Conservation (phyloP, 306 rosid genomes). For the Ochetophila trinervis region DNA sequence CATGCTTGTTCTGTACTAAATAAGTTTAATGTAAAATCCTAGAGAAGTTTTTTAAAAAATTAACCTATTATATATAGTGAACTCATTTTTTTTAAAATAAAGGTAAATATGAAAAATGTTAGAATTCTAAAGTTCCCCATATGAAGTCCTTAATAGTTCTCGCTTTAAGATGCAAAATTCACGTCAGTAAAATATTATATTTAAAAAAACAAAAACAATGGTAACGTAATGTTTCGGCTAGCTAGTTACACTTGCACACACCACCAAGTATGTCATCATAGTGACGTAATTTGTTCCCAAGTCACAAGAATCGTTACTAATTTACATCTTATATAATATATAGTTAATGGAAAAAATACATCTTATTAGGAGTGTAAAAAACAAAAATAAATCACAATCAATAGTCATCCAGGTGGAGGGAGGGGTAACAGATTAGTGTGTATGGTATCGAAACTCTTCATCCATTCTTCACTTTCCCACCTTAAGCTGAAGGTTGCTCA, state of each 20-base stretch:
- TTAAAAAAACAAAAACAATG: no score
- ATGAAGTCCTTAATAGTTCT: no score
- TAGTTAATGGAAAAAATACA: constrained; percentile 38
- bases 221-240: no score
- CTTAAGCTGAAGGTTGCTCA: constrained; percentile 67
- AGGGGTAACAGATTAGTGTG: neutral
- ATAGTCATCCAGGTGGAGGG: constrained; percentile 1
- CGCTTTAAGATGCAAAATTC: no score
- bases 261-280: constrained; percentile 39
- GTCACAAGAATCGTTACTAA: constrained; percentile 48
- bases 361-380: constrained; percentile 35
- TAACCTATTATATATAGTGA: no score
- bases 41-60: no score
- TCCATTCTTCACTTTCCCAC: constrained; percentile 69
- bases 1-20: no score
- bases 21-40: no score
- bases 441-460: constrained; percentile 13
- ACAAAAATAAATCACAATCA: constrained; percentile 41
- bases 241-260: neutral
- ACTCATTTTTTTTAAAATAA: no score
- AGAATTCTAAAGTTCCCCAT: no score
- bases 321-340: constrained; percentile 50
- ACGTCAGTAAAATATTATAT: no score
- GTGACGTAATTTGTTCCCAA: constrained; percentile 14
- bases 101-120: no score